Conservation (phyloP, 192 early-diverging fungal genomes). For the Tieghemiomyces parasiticus region DNA sequence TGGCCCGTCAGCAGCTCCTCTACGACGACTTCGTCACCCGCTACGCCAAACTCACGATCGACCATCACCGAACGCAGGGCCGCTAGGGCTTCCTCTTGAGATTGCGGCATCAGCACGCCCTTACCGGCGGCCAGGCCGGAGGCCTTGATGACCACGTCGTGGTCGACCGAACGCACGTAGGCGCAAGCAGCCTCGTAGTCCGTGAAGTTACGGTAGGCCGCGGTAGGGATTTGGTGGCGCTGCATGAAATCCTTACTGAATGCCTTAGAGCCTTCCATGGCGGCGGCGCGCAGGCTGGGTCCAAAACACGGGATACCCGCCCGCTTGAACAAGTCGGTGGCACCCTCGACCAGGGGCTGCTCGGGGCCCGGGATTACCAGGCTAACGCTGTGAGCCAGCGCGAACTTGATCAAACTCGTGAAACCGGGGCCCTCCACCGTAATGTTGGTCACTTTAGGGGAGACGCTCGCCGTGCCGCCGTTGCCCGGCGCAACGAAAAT, state of each 20-base stretch:
- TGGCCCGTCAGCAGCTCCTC: conserved; percentile 90
- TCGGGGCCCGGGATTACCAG: conserved; percentile 92
- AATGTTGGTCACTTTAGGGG: conserved; percentile 70
- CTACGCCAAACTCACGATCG: conserved; percentile 71
- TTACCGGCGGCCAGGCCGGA: conserved; percentile 97
- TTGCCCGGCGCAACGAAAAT: conserved; percentile 92
- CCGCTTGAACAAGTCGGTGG: conserved; percentile 68
- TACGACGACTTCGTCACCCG: conserved; percentile 86
- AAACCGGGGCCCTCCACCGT: conserved; percentile 33
- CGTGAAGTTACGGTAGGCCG: conserved; percentile 77
- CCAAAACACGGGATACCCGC: conserved; percentile 63
- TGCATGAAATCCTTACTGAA: conserved; percentile 99
- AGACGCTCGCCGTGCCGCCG: conserved; percentile 68
- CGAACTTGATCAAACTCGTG: neutral
- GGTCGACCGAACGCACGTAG: conserved; percentile 40
- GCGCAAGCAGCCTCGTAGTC: conserved; percentile 50
- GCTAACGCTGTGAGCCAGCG: conserved; percentile 35
- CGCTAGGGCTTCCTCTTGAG: conserved; percentile 67
- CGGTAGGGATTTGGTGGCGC: conserved; percentile 90
- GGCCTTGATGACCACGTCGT: conserved; percentile 84
- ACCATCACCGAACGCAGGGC: conserved; percentile 86
- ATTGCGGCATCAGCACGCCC: conserved; percentile 84
- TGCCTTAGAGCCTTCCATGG: conserved; percentile 94
- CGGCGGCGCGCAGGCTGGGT: conserved; percentile 74
- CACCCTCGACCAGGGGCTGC: conserved; percentile 91